Conservation (phyloP, 805 yeast genomes). For the Saccharomycopsis capsularis region DNA sequence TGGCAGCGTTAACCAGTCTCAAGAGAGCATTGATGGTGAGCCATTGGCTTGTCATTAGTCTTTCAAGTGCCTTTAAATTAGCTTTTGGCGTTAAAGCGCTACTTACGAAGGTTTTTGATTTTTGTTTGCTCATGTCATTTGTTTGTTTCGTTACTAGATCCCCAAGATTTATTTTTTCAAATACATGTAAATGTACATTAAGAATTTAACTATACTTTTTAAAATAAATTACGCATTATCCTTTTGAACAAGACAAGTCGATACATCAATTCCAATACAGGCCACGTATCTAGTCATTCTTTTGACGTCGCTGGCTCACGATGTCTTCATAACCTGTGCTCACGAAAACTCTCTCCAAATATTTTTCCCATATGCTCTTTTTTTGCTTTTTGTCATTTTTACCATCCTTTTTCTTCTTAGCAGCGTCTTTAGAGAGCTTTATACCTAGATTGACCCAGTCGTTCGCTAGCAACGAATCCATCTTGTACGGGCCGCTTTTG, state of each 20-base stretch:
- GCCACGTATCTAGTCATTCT: no score
- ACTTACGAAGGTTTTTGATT: background rate
- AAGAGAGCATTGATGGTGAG: conserved; percentile 27
- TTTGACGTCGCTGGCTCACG: no score
- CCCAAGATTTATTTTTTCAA: no score
- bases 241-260: no score
- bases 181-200: no score
- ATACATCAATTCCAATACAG: no score
- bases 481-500: conserved; percentile 47
- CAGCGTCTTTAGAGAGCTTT: conserved; percentile 17
- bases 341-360: conserved; percentile 53
- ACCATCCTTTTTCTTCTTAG: conserved; percentile 44
- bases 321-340: conserved; percentile 55
- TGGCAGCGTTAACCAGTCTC: background rate
- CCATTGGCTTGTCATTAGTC: conserved; percentile 81
- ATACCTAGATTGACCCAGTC: conserved; percentile 52
- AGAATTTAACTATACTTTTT: no score
- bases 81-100: background rate
- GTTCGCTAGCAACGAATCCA: conserved; percentile 49
- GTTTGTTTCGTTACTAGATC: no score
- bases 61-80: background rate
- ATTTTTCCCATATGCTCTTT: conserved; percentile 46
- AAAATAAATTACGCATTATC: no score
- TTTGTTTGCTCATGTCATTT: background rate
- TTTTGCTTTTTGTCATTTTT: conserved; percentile 39